A percentile compares a stretch with the other conserved stretches of the same genome.
phyloP scores from a whole-genome alignment of 352 stramenopile genomes.

The Elongisporangium undulatum region DNA sequence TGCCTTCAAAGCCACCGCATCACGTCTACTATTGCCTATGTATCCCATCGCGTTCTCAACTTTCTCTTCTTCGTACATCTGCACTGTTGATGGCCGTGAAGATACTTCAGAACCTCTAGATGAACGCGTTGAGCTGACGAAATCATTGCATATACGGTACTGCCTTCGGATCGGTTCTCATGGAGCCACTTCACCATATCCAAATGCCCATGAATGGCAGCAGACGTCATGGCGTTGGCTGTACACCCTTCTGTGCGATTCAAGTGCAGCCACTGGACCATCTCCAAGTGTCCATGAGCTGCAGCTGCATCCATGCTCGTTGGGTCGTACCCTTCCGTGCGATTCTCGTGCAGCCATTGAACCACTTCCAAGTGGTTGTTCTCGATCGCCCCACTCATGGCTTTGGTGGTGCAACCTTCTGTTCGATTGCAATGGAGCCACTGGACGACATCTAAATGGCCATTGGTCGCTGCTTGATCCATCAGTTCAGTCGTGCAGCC shows the following conservation, averaged over 20 bases:
- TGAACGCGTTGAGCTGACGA: constrained; percentile 26
- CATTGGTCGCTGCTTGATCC: constrained; percentile 22
- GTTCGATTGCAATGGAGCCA: constrained; percentile 22
- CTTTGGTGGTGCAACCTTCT: constrained; percentile 21
- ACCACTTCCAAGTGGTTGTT: constrained; percentile 20
- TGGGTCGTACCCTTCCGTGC: constrained; percentile 21
- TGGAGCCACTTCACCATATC: constrained; percentile 33
- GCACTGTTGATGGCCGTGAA: constrained; percentile 19
- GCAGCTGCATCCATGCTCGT: constrained; percentile 33
- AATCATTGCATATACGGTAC: constrained; percentile 34
- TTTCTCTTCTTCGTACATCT: constrained; percentile 22
- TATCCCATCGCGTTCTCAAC: constrained; percentile 18
- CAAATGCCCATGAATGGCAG: constrained; percentile 25
- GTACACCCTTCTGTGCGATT: constrained; percentile 26
- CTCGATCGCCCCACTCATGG: constrained; percentile 23
- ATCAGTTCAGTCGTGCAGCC: constrained; percentile 20
- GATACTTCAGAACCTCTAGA: constrained; percentile 21
- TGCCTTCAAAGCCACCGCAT: constrained; percentile 4
- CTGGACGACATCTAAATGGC: constrained; percentile 24
- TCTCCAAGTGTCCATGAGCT: constrained; percentile 15
- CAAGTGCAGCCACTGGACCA: constrained; percentile 21
- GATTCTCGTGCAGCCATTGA: constrained; percentile 26
- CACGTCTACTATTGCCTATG: constrained; percentile 17
- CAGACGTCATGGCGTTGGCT: constrained; percentile 21
- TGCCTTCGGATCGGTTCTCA: constrained; percentile 15